A percentile compares a stretch with the other conserved stretches of the same genome.
Conservation (phyloP, 805 yeast species). For the Wickerhamomyces xylosicus region DNA sequence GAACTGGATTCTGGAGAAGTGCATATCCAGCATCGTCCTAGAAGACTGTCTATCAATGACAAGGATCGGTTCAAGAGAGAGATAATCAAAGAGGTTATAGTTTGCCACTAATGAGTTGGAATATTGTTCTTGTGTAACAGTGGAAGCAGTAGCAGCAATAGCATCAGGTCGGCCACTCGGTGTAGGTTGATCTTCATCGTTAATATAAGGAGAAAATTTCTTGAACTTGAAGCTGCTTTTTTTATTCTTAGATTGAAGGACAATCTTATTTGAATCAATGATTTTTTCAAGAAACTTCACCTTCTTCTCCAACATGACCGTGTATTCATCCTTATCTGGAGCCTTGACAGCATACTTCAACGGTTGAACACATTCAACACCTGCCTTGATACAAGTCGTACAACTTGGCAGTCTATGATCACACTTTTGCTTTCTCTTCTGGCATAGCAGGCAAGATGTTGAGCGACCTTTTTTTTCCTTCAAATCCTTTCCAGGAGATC, state of each 20-base stretch:
- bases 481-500: constrained; percentile 9
- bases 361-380: constrained; percentile 53
- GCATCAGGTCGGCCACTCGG: neutral
- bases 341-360: constrained; percentile 39
- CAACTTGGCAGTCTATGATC: constrained; percentile 58
- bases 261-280: constrained; percentile 23
- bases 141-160: neutral
- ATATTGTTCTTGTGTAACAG: neutral
- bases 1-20: constrained; percentile 43
- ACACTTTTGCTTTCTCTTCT: constrained; percentile 52
- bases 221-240: constrained; percentile 27
- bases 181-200: constrained; percentile 3
- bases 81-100: constrained; percentile 36
- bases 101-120: constrained; percentile 30
- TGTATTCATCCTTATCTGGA: constrained; percentile 45
- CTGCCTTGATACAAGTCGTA: constrained; percentile 56
- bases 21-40: constrained; percentile 41
- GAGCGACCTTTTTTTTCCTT: constrained; percentile 45
- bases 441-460: constrained; percentile 45
- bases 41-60: constrained; percentile 40
- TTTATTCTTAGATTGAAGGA: constrained; percentile 17
- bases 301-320: constrained; percentile 43
- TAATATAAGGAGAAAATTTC: constrained; percentile 26
- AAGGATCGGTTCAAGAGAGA: constrained; percentile 37
- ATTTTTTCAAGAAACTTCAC: constrained; percentile 40